Conservation (phyloP, 1,284 basidiomycete species). For the Ceraceosorus guamensis region DNA sequence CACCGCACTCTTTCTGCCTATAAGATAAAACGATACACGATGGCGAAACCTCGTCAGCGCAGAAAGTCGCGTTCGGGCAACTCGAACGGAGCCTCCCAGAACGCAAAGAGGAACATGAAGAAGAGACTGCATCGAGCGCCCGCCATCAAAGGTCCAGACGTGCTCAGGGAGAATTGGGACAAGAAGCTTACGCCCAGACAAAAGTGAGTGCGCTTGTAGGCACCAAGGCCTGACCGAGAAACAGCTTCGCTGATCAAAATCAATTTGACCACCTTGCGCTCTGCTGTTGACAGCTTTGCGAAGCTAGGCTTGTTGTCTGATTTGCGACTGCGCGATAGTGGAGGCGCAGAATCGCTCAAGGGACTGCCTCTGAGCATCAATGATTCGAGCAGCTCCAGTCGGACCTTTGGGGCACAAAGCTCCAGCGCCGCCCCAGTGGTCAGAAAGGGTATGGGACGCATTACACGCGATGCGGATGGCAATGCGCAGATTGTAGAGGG, state of each 20-base stretch:
- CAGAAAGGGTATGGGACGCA: slow-evolving; percentile 69
- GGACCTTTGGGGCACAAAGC: not conserved
- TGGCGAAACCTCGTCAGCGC: slow-evolving; percentile 89
- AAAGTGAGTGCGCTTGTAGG: slow-evolving; percentile 61
- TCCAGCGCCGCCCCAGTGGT: too few relatives aligned
- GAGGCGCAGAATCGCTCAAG: slow-evolving; percentile 4
- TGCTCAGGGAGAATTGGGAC: slow-evolving; percentile 80
- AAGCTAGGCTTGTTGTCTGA: slow-evolving; percentile 63
- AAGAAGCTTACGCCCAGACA: slow-evolving; percentile 79
- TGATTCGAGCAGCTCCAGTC: not conserved
- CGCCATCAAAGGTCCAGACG: slow-evolving; percentile 73
- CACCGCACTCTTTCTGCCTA: too few relatives aligned
- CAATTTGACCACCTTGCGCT: too few relatives aligned
- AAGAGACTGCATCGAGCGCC: slow-evolving; percentile 54
- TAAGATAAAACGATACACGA: too few relatives aligned
- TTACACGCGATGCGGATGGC: slow-evolving; percentile 74
- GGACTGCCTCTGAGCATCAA: not conserved
- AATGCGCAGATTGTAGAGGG: slow-evolving; percentile 72
- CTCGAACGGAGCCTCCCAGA: slow-evolving; percentile 54
- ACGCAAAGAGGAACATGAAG: slow-evolving; percentile 65
- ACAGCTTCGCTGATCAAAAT: not conserved
- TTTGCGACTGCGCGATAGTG: slow-evolving; percentile 8
- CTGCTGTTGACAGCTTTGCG: slow-evolving; percentile 67
- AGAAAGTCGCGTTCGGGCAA: slow-evolving; percentile 65
- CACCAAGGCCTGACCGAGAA: not conserved